These are phyloP conservation scores for Syzygium jambos DNA, from an alignment of 345 rosid genomes.

Conservation along the genomic window DNA sequence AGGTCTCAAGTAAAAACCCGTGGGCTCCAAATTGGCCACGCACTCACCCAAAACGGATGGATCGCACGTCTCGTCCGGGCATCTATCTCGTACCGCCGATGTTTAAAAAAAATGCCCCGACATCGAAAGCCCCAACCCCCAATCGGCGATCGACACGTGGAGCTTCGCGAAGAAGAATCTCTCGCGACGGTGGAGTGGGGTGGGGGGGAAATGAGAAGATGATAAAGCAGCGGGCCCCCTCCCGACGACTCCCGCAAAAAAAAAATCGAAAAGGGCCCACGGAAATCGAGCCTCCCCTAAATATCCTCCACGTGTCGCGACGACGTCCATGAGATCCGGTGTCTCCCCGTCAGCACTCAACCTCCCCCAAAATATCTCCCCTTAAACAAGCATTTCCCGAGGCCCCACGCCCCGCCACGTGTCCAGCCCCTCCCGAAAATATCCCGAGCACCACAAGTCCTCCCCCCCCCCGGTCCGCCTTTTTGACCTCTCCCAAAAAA, in stretches of 20 bases:
- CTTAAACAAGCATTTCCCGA: not conserved
- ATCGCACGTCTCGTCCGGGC: not conserved
- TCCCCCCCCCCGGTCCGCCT: not conserved
- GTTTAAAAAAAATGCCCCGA: not conserved
- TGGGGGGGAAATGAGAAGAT: not conserved
- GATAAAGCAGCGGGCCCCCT: not conserved
- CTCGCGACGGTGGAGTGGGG: no score
- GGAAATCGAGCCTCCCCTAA: not conserved
- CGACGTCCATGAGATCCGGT: slow-evolving; percentile 4
- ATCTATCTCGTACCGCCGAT: not conserved
- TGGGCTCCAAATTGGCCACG: not conserved
- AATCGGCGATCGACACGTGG: not conserved
- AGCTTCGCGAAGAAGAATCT: not conserved
- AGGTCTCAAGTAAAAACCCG: not conserved
- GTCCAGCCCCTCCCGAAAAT: not conserved
- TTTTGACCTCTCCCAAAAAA: not conserved
- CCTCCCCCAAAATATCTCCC: slow-evolving; percentile 10
- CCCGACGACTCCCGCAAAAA: not conserved
- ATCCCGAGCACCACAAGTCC: not conserved
- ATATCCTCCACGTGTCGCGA: slow-evolving; percentile 12
- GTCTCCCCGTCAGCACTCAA: not conserved
- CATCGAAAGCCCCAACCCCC: not conserved
- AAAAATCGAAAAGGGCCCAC: not conserved
- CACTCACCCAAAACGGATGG: not conserved
- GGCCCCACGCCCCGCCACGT: slow-evolving; percentile 1